Percentiles rank a stretch among this genome's conserved stretches.
phyloP scores from a whole-genome alignment of 2,329 filamentous ascomycete species.

The Diaporthe sp. region DNA sequence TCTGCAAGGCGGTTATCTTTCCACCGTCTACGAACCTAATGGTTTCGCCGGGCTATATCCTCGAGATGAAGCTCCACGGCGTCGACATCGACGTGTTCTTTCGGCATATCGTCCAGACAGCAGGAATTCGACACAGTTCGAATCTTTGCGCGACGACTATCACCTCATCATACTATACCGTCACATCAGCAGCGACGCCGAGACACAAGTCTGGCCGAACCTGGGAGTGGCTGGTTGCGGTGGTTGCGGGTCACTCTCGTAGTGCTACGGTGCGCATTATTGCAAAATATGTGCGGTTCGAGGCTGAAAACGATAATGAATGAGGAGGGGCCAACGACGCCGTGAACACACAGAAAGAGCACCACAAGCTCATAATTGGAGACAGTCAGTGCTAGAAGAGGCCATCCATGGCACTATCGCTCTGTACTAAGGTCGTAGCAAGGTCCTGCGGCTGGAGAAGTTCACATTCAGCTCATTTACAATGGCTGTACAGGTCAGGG shows the following conservation, averaged over 20 bases:
- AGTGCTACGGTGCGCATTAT: background rate
- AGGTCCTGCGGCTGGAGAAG: background rate
- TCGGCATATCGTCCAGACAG: background rate
- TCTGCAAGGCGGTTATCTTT: no score
- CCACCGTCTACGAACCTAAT: background rate
- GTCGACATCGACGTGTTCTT: background rate
- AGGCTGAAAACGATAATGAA: background rate
- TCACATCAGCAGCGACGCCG: background rate
- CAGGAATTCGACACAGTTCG: background rate
- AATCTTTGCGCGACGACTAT: background rate
- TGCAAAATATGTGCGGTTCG: background rate
- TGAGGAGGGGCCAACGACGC: background rate
- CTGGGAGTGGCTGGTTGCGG: background rate
- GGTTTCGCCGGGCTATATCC: background rate
- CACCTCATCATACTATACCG: background rate
- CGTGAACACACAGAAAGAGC: constrained; percentile 2
- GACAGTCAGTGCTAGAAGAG: background rate
- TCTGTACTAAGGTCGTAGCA: no score
- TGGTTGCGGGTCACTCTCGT: background rate
- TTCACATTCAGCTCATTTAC: background rate
- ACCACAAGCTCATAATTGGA: background rate
- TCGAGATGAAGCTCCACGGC: background rate
- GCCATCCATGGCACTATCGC: background rate
- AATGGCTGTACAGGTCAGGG: background rate
- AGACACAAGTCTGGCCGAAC: background rate